phyloP scores from a whole-genome alignment of 108 stramenopile genomes.

The Nitzschia sp. region DNA sequence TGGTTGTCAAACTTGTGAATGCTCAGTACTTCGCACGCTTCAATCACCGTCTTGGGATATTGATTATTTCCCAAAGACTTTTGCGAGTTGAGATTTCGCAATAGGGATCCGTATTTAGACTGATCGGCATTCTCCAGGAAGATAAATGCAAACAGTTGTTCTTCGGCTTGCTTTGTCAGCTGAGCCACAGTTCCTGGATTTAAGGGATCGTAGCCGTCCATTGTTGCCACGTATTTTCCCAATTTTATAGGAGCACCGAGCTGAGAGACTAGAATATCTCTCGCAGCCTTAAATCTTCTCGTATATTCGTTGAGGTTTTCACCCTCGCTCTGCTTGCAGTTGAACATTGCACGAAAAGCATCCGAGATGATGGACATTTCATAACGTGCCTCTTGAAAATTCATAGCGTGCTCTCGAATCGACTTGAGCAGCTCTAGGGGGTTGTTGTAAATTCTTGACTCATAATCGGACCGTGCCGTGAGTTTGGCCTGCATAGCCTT shows the following conservation, averaged over 20 bases:
- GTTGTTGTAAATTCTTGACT: neutral
- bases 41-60: slow-evolving; percentile 9
- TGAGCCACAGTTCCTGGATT: neutral
- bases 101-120: slow-evolving; percentile 4
- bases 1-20: slow-evolving; percentile 8
- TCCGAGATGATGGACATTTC: neutral
- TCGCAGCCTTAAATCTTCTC: slow-evolving; percentile 2
- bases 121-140: slow-evolving; percentile 10
- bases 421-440: neutral
- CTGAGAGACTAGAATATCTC: slow-evolving; percentile 5
- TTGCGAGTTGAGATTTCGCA: neutral
- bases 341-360: neutral
- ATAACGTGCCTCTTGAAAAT: neutral
- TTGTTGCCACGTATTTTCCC: neutral
- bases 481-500: neutral
- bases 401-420: neutral
- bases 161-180: neutral
- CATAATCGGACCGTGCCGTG: neutral
- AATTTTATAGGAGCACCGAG: neutral
- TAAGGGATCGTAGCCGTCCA: neutral
- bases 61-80: slow-evolving; percentile 16
- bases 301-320: slow-evolving; percentile 7
- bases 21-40: slow-evolving; percentile 12
- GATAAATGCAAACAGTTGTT: slow-evolving; percentile 9
- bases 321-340: slow-evolving; percentile 1